These are phyloP conservation scores for Rutidosis leptorrhynchoides DNA, from an alignment of 129 eudicot species.

Conservation along the genomic window DNA sequence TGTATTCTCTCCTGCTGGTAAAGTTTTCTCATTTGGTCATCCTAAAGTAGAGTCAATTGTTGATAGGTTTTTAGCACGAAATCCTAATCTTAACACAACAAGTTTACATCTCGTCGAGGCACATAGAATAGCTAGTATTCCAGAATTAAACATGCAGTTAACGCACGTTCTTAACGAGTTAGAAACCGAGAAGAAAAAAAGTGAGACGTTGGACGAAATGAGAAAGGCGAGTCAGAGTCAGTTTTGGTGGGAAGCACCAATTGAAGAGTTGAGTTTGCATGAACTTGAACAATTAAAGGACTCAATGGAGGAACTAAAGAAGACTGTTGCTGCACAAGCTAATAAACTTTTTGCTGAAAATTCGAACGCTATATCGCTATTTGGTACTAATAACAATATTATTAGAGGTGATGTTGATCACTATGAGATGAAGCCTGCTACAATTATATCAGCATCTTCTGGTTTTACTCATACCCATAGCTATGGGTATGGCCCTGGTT, in stretches of 20 bases:
- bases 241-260: conserved; percentile 67
- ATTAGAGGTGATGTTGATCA: conserved; percentile 18
- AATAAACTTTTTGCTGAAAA: conserved; percentile 28
- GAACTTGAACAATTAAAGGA: conserved; percentile 52
- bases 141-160: conserved; percentile 44
- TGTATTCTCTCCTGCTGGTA: conserved; percentile 59
- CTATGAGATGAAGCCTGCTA: conserved; percentile 34
- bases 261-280: conserved; percentile 30
- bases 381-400: conserved; percentile 24
- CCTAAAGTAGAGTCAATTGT: conserved; percentile 37
- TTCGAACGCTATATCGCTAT: conserved; percentile 11
- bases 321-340: conserved; percentile 30
- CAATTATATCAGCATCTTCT: conserved; percentile 15
- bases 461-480: conserved; percentile 21
- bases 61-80: conserved; percentile 44
- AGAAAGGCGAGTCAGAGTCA: conserved; percentile 45
- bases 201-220: conserved; percentile 42
- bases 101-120: conserved; percentile 39
- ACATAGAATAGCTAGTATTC: conserved; percentile 38
- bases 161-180: conserved; percentile 42
- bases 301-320: conserved; percentile 55
- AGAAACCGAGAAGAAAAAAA: conserved; percentile 49
- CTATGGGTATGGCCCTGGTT: conserved; percentile 32
- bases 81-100: conserved; percentile 18
- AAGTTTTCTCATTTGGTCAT: conserved; percentile 18